Conservation (phyloP, 352 stramenopile species). For the Phytophthora sojae region DNA sequence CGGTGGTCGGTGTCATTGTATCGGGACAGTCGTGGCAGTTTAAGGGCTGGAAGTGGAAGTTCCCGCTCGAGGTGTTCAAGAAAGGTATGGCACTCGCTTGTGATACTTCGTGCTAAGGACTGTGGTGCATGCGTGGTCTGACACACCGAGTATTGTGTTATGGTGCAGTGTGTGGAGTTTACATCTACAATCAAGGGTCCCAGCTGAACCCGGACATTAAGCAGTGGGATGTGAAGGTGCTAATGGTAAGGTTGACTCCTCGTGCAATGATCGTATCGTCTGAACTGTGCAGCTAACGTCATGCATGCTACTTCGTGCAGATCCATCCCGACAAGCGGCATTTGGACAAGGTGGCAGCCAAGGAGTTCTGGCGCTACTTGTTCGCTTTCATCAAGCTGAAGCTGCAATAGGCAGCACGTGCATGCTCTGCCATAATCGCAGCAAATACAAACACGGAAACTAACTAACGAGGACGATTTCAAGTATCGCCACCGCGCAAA, state of each 20-base stretch:
- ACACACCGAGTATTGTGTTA: background rate
- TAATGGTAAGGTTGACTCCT: slow-evolving; percentile 65
- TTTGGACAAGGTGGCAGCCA: slow-evolving; percentile 89
- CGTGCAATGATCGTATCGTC: too few species aligned
- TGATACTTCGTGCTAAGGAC: background rate
- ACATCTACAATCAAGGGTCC: slow-evolving; percentile 88
- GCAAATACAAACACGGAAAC: too few species aligned
- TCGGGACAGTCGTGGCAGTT: slow-evolving; percentile 93
- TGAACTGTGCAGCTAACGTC: slow-evolving; percentile 1
- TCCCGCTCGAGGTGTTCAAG: slow-evolving; percentile 92
- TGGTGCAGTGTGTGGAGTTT: slow-evolving; percentile 74
- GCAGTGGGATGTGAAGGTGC: slow-evolving; percentile 91
- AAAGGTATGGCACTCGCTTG: slow-evolving; percentile 56
- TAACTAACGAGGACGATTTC: too few species aligned
- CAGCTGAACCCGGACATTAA: slow-evolving; percentile 86
- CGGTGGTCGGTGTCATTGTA: slow-evolving; percentile 90
- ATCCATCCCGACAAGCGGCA: slow-evolving; percentile 93
- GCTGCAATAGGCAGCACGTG: slow-evolving; percentile 60
- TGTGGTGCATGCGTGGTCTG: background rate
- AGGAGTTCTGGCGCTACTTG: slow-evolving; percentile 93
- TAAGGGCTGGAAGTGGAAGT: slow-evolving; percentile 94
- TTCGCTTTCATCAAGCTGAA: slow-evolving; percentile 88
- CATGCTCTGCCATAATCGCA: too few species aligned
- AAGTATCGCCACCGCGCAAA: too few species aligned
- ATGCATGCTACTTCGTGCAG: slow-evolving; percentile 27